Conservation (phyloP, 106 monocot species). For the Hemerocallis citrina region DNA sequence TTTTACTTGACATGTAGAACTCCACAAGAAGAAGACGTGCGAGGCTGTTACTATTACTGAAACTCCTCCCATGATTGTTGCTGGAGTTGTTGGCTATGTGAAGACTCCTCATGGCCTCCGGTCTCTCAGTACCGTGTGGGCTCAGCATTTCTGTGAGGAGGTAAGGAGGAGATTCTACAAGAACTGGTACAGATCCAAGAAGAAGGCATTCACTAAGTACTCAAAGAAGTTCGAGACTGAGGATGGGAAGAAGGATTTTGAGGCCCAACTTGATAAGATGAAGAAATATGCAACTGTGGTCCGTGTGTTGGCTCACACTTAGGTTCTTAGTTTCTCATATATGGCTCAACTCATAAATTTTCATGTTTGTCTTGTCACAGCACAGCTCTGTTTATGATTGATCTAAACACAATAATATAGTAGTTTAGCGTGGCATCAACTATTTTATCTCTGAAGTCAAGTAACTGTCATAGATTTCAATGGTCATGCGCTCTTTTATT, state of each 20-base stretch:
- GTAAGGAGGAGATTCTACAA: constrained; percentile 87
- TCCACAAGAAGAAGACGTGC: constrained; percentile 95
- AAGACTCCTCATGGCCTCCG: constrained; percentile 89
- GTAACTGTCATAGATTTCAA: too few relatives aligned
- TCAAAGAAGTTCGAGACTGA: constrained; percentile 71
- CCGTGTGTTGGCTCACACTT: constrained; percentile 80
- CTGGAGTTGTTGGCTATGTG: constrained; percentile 76
- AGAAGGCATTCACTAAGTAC: constrained; percentile 83
- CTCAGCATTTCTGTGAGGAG: constrained; percentile 87
- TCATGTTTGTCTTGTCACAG: too few relatives aligned
- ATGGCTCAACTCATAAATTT: too few relatives aligned
- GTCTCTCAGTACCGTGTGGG: constrained; percentile 74
- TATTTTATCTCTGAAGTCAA: too few relatives aligned
- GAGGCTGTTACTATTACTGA: constrained; percentile 87
- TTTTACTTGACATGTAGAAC: constrained; percentile 30
- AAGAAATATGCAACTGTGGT: constrained; percentile 83
- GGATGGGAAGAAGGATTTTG: constrained; percentile 77
- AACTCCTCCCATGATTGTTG: constrained; percentile 80
- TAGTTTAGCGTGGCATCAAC: too few relatives aligned
- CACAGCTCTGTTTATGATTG: too few relatives aligned
- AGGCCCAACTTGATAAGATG: constrained; percentile 75
- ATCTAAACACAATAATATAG: too few relatives aligned
- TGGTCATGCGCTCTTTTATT: too few relatives aligned
- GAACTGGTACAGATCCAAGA: constrained; percentile 85
- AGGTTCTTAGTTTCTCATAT: constrained; percentile 21